Evolutionary conservation across 1,139 yeast species (phyloP), one percentile per base, ranked within the genome.

Genomic region (Yamadazyma kanchanaburiensis): DNA sequence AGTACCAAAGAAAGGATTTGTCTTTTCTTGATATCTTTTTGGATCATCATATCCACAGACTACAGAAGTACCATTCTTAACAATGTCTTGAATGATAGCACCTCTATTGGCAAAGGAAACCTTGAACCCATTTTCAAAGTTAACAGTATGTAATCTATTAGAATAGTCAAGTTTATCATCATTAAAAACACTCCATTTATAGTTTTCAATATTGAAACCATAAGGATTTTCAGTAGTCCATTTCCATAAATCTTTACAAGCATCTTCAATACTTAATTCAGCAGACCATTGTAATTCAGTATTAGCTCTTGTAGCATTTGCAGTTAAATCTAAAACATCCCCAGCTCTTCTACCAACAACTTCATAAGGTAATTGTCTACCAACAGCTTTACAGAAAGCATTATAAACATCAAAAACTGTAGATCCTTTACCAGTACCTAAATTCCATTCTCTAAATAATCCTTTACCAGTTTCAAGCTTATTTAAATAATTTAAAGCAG

Each of bases 391-490:
- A 51, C 77, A 69, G 54, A 84, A 84, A 2, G 86, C 81, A 37
- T 71, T 51, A 48, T 77, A 72, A 30, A 84, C 81, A 44, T 85
- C 89, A 34, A 82, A 65, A 5, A 84, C 94, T 2, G 94, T 82
- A 6, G 82, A 68, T 5, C 94, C 94, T 25, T 66, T 73, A 27
- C 94, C 94, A 15, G 91, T 78, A 26, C 94, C 94, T 39, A 84
- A 70, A 51, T 85, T 85, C 94, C 94, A 85, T 49, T 78, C 91
- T 33, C 89, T 70, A 50, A 72, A 77, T 35, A 75, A 63, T 5
- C 85, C 86, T 19, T 54, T 45, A 10, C 53, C 46, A n/a, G 53
- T 46, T 6, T 49, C 38, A 27, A 60, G 46, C n/a, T 51, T 46
- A 38, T 70, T 69, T 35, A 84, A 68, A 53, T 79, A 77, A 28